A percentile compares a stretch with the other conserved stretches of the same genome.
phyloP scores from a whole-genome alignment of 2,329 filamentous ascomycete genomes.

The Epichloe brachyelytri region DNA sequence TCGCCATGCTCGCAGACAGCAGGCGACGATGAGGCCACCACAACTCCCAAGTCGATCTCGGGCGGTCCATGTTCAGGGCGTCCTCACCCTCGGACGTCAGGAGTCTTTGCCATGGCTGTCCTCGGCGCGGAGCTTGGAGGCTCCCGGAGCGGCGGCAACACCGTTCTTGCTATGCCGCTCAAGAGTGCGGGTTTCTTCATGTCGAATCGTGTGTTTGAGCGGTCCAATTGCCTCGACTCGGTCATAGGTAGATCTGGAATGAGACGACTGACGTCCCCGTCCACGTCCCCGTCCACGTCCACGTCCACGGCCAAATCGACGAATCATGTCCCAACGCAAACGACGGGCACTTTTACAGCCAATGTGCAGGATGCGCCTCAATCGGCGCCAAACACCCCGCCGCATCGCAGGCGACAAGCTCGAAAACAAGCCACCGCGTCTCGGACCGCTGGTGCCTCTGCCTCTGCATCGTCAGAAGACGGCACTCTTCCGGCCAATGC shows the following conservation, averaged over 20 bases:
- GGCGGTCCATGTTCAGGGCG: slow-evolving; percentile 14
- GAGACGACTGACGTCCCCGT: slow-evolving; percentile 15
- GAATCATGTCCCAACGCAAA: neutral
- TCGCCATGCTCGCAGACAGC: slow-evolving; percentile 17
- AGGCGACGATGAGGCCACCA: slow-evolving; percentile 22
- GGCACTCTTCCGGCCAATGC: slow-evolving; percentile 32
- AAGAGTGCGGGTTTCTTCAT: slow-evolving; percentile 19
- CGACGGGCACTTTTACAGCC: slow-evolving; percentile 7
- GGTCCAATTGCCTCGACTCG: slow-evolving; percentile 24
- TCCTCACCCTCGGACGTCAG: slow-evolving; percentile 11
- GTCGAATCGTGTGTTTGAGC: slow-evolving; percentile 23
- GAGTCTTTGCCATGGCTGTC: slow-evolving; percentile 17
- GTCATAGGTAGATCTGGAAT: slow-evolving; percentile 17
- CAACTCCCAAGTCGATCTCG: slow-evolving; percentile 16
- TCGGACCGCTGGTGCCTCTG: neutral
- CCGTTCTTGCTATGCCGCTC: slow-evolving; percentile 9
- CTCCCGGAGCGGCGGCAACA: slow-evolving; percentile 9
- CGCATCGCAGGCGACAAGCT: slow-evolving; percentile 23
- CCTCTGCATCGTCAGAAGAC: slow-evolving; percentile 7
- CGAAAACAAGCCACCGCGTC: slow-evolving; percentile 12
- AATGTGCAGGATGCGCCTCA: slow-evolving; percentile 10
- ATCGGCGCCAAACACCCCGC: slow-evolving; percentile 15
- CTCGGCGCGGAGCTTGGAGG: slow-evolving; percentile 13
- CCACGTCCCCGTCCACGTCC: slow-evolving; percentile 15
- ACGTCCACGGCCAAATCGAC: slow-evolving; percentile 12